phyloP scores from a whole-genome alignment of 2,329 filamentous ascomycete species.

The Botrytis fragariae region DNA sequence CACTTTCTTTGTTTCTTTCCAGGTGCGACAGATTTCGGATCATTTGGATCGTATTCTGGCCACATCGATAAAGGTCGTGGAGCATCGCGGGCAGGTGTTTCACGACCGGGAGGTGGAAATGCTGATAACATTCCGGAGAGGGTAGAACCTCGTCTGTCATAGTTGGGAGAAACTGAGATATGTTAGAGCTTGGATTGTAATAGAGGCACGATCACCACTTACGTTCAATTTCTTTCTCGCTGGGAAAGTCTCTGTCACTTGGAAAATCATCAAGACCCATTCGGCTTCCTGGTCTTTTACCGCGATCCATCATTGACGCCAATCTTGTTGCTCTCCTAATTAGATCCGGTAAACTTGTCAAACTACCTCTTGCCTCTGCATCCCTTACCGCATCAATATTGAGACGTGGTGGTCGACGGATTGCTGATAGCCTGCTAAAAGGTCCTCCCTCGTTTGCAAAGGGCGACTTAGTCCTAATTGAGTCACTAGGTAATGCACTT shows the following conservation, averaged over 20 bases:
- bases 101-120: conserved; percentile 60
- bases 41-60: conserved; percentile 39
- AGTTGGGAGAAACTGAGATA: not conserved
- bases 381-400: conserved; percentile 80
- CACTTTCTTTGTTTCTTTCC: conserved; percentile 54
- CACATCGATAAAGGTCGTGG: conserved; percentile 39
- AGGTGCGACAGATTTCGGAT: not conserved
- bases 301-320: conserved; percentile 83
- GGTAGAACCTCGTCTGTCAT: conserved; percentile 34
- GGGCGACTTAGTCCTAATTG: not conserved
- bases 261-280: conserved; percentile 53
- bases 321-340: conserved; percentile 85
- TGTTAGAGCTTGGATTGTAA: not conserved
- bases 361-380: conserved; percentile 79
- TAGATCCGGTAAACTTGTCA: conserved; percentile 88
- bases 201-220: conserved; percentile 6
- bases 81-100: conserved; percentile 42
- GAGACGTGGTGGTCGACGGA: conserved; percentile 67
- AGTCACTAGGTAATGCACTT: conserved; percentile 26
- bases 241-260: conserved; percentile 36
- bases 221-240: conserved; percentile 33
- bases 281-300: conserved; percentile 61
- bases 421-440: conserved; percentile 51
- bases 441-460: conserved; percentile 4
- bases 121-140: conserved; percentile 63